Conservation (phyloP, 441 rosid genomes). For the Flueggea neowawraea region DNA sequence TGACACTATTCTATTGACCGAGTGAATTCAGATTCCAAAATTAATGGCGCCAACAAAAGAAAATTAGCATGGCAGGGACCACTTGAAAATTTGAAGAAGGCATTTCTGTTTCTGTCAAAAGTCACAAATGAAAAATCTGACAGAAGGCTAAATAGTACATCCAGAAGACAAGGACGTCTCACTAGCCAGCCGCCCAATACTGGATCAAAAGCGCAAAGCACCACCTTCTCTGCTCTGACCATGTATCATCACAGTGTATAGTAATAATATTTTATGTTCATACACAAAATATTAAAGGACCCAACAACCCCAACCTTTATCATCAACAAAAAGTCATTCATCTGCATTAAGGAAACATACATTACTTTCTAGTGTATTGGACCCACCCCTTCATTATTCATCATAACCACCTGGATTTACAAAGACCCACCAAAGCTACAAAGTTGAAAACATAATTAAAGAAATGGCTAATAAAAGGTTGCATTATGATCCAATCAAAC, state of each 20-base stretch:
- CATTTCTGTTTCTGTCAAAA: conserved; percentile 1
- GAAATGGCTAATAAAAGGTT: too few relatives aligned
- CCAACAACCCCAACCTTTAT: conserved; percentile 24
- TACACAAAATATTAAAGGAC: conserved; percentile 12
- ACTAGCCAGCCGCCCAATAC: conserved; percentile 28
- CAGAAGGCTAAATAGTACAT: conserved; percentile 8
- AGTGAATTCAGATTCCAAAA: background rate
- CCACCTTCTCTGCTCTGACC: too few relatives aligned
- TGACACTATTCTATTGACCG: too few relatives aligned
- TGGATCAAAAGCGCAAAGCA: background rate
- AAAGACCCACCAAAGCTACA: too few relatives aligned
- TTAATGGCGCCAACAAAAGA: conserved; percentile 17
- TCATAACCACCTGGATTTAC: too few relatives aligned
- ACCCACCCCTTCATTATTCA: conserved; percentile 22
- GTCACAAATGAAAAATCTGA: conserved; percentile 19
- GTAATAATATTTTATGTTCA: background rate
- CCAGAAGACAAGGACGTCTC: conserved; percentile 41
- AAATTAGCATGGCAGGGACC: too few relatives aligned
- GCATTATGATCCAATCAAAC: too few relatives aligned
- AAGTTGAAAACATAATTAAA: too few relatives aligned
- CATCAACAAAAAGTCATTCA: conserved; percentile 23
- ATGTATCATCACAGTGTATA: too few relatives aligned
- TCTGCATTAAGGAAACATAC: conserved; percentile 21
- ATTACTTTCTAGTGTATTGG: conserved; percentile 17
- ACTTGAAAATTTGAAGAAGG: background rate